phyloP scores from a whole-genome alignment of 768 basidiomycete species.

The Ramaria sp. region DNA sequence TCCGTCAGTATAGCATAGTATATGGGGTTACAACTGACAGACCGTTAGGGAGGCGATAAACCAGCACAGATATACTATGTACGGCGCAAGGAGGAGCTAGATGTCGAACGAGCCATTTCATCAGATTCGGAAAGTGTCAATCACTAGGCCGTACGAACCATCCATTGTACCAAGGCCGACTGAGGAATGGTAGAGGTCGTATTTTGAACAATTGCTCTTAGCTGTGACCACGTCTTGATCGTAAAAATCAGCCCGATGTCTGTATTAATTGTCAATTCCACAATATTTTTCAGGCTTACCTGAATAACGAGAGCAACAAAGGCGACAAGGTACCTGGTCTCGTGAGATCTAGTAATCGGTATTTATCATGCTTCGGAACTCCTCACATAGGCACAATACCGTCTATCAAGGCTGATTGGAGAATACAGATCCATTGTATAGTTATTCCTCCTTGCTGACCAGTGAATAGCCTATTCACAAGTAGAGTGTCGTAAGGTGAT shows the following conservation, averaged over 20 bases:
- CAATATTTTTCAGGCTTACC: not conserved
- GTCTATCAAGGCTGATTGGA: slow-evolving; percentile 2
- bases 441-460: not conserved
- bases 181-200: not conserved
- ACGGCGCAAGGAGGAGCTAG: not conserved
- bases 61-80: not conserved
- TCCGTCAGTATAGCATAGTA: not conserved
- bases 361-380: not conserved
- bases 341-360: not conserved
- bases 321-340: not conserved
- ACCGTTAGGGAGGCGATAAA: not conserved
- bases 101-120: not conserved
- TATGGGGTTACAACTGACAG: not conserved
- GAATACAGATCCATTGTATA: not conserved
- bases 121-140: not conserved
- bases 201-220: not conserved
- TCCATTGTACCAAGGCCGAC: not conserved
- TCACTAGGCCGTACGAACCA: not conserved
- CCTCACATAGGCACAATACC: not conserved
- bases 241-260: too few species aligned
- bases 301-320: not conserved
- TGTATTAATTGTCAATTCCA: not conserved
- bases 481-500: not conserved
- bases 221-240: not conserved
- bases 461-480: not conserved